phyloP scores from a whole-genome alignment of 2,329 filamentous ascomycete species.

The Alternaria dauci region DNA sequence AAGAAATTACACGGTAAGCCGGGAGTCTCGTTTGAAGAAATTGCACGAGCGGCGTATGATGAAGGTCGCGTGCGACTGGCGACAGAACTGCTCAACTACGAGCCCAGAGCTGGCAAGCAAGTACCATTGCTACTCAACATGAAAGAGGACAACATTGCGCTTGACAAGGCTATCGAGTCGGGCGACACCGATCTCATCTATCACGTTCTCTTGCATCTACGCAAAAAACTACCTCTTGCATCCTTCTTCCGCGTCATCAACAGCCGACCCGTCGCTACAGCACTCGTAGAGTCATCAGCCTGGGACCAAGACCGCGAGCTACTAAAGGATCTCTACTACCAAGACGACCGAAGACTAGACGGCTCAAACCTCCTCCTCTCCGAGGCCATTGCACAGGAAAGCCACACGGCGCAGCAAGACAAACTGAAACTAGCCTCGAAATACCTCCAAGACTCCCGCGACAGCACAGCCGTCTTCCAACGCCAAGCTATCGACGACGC shows the following conservation, averaged over 20 bases:
- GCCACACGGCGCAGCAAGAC: slow-evolving; percentile 75
- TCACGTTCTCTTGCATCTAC: slow-evolving; percentile 85
- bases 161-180: slow-evolving; percentile 96
- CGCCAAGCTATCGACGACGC: slow-evolving; percentile 81
- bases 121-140: slow-evolving; percentile 92
- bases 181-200: slow-evolving; percentile 94
- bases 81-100: slow-evolving; percentile 89
- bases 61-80: slow-evolving; percentile 90
- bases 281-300: slow-evolving; percentile 87
- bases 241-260: slow-evolving; percentile 94
- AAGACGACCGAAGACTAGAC: slow-evolving; percentile 89
- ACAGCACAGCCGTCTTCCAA: slow-evolving; percentile 74
- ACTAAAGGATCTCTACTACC: slow-evolving; percentile 96
- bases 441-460: slow-evolving; percentile 82
- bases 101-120: slow-evolving; percentile 93
- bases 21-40: slow-evolving; percentile 94
- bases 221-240: slow-evolving; percentile 87
- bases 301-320: slow-evolving; percentile 79
- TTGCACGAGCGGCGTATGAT: slow-evolving; percentile 91
- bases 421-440: slow-evolving; percentile 89
- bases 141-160: slow-evolving; percentile 92
- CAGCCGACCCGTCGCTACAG: slow-evolving; percentile 81
- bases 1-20: slow-evolving; percentile 85
- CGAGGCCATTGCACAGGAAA: slow-evolving; percentile 79
- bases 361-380: slow-evolving; percentile 86